A percentile compares a stretch with the other conserved stretches of the same genome.
phyloP scores from a whole-genome alignment of 2,329 filamentous ascomycete species.

The Huntiella bhutanensis region DNA sequence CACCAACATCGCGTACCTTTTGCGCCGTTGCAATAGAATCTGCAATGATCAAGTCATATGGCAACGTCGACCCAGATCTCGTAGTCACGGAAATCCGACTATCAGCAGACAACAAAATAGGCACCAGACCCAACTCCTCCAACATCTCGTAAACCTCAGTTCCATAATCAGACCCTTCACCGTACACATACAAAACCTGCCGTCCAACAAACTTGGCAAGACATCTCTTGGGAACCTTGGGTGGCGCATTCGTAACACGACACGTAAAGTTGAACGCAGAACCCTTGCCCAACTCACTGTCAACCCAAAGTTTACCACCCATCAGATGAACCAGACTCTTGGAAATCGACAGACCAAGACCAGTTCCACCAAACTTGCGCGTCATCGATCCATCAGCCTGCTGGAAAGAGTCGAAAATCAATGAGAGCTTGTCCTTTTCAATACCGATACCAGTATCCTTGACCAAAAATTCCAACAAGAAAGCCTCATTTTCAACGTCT shows the following conservation, averaged over 20 bases:
- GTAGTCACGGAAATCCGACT: constrained; percentile 40
- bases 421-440: constrained; percentile 78
- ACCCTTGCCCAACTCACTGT: constrained; percentile 75
- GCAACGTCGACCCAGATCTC: constrained; percentile 37
- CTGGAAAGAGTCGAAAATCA: constrained; percentile 98
- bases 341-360: constrained; percentile 83
- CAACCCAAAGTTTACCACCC: constrained; percentile 92
- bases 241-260: constrained; percentile 64
- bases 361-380: constrained; percentile 85
- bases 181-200: constrained; percentile 86
- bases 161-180: constrained; percentile 61
- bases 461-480: constrained; percentile 85
- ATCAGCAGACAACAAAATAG: constrained; percentile 68
- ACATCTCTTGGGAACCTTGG: constrained; percentile 58
- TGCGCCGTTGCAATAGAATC: constrained; percentile 87
- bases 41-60: constrained; percentile 89
- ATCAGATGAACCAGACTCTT: constrained; percentile 89
- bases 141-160: constrained; percentile 64
- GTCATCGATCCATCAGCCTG: constrained; percentile 96
- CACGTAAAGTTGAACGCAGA: constrained; percentile 96
- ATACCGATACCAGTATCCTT: constrained; percentile 95
- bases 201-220: constrained; percentile 83
- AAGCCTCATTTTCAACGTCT: constrained; percentile 40
- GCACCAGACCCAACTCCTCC: constrained; percentile 56
- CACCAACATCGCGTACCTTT: constrained; percentile 65